Evolutionary conservation across 2,329 filamentous ascomycete genomes (phyloP).

Genomic region (Meredithiella fracta): DNA sequence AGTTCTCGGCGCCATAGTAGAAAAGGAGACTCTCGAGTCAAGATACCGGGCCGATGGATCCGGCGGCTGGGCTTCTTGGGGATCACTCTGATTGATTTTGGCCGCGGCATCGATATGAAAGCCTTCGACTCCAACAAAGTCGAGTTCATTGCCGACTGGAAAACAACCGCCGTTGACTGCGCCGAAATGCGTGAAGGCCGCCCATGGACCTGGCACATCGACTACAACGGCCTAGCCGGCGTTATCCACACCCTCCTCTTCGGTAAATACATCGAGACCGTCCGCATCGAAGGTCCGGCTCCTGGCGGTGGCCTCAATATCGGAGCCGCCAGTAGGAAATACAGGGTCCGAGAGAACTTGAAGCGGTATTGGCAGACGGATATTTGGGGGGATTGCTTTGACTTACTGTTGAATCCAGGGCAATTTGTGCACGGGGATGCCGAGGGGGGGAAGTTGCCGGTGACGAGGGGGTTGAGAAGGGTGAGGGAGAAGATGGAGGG

Average conservation of each 20-base stretch:
- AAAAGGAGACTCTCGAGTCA: slow-evolving; percentile 28
- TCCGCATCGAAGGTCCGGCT: slow-evolving; percentile 34
- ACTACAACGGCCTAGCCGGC: slow-evolving; percentile 84
- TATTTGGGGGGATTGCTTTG: slow-evolving; percentile 71
- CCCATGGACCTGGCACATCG: slow-evolving; percentile 95
- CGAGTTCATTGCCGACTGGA: slow-evolving; percentile 91
- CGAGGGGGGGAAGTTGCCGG: slow-evolving; percentile 47
- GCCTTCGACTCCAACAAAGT: slow-evolving; percentile 55
- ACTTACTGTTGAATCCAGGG: slow-evolving; percentile 69
- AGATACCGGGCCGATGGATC: slow-evolving; percentile 59
- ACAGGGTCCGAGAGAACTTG: slow-evolving; percentile 63
- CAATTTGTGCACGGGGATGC: slow-evolving; percentile 40
- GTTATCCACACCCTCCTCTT: slow-evolving; percentile 81
- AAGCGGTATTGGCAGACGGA: slow-evolving; percentile 97
- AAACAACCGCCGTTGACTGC: slow-evolving; percentile 72
- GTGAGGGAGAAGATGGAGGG: slow-evolving; percentile 66
- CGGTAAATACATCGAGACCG: slow-evolving; percentile 83
- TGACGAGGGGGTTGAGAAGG: slow-evolving; percentile 50
- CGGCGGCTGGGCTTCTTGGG: slow-evolving; percentile 70
- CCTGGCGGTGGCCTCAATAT: slow-evolving; percentile 28
- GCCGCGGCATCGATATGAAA: slow-evolving; percentile 83
- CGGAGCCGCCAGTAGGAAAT: slow-evolving; percentile 47
- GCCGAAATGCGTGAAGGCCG: slow-evolving; percentile 87
- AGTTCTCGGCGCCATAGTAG: background rate
- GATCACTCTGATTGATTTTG: slow-evolving; percentile 82